These are phyloP conservation scores for Luzula sylvatica DNA, from an alignment of 176 grass and related monocot genomes.

Conservation along the genomic window DNA sequence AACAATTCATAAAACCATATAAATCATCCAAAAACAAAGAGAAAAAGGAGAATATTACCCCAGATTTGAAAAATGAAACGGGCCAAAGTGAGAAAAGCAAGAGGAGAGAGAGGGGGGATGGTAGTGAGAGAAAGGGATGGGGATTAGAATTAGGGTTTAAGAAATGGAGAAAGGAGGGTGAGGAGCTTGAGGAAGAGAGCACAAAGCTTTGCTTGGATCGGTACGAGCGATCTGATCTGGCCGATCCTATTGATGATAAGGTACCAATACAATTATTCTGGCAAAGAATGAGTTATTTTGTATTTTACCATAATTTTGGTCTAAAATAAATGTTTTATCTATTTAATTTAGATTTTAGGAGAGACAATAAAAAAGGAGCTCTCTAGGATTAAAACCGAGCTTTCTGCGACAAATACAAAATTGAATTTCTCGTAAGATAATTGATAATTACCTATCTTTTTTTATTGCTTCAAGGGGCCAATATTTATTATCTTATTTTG, in stretches of 20 bases:
- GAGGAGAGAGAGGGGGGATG: conserved; percentile 18
- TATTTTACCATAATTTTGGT: not conserved
- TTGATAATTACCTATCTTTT: not conserved
- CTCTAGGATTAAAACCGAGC: conserved; percentile 67
- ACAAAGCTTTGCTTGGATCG: conserved; percentile 11
- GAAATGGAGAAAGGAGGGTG: conserved; percentile 61
- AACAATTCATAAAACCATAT: conserved; percentile 32
- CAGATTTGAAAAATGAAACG: conserved; percentile 27
- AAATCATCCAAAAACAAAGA: conserved; percentile 43
- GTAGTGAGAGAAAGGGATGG: conserved; percentile 44
- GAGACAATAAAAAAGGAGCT: conserved; percentile 87
- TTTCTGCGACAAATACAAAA: conserved; percentile 51
- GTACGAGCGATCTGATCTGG: conserved; percentile 9
- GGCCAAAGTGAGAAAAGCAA: conserved; percentile 23
- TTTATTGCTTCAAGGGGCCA: too few relatives aligned
- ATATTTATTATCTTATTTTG: too few relatives aligned
- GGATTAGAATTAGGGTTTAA: conserved; percentile 74
- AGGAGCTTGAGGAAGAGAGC: conserved; percentile 20
- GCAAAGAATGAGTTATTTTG: not conserved
- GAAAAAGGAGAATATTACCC: conserved; percentile 48
- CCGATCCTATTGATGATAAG: conserved; percentile 1
- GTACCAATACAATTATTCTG: not conserved
- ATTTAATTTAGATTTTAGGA: conserved; percentile 54
- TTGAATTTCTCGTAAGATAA: conserved; percentile 59
- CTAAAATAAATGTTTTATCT: not conserved